Percentiles rank a stretch among this genome's conserved stretches.
Conservation (phyloP, 192 early-diverging fungal species). For the Backusella circina region DNA sequence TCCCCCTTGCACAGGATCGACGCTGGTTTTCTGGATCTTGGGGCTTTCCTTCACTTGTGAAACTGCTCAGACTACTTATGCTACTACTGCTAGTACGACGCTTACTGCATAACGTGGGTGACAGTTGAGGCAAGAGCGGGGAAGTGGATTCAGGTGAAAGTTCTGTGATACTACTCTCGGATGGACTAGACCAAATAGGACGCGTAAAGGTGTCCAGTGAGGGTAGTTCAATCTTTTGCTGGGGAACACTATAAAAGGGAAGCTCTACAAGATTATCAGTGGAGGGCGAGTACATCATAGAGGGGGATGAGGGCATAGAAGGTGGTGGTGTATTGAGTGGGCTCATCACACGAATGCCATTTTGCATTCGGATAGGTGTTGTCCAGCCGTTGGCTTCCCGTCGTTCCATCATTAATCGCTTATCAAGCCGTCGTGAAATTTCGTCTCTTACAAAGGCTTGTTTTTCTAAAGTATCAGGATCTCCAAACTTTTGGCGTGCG, state of each 20-base stretch:
- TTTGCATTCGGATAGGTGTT: not conserved
- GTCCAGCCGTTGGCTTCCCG: not conserved
- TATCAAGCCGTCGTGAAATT: slow-evolving; percentile 47
- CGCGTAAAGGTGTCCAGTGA: slow-evolving; percentile 4
- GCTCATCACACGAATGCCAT: not conserved
- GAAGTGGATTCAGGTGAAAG: slow-evolving; percentile 3
- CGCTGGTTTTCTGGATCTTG: not conserved
- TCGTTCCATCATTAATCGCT: slow-evolving; percentile 18
- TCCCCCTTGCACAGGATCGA: not conserved
- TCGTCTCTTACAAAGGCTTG: slow-evolving; percentile 65
- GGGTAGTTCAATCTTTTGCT: slow-evolving; percentile 29
- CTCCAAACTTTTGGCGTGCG: slow-evolving; percentile 59
- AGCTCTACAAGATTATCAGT: slow-evolving; percentile 9
- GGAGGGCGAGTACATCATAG: not conserved
- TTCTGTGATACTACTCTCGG: not conserved
- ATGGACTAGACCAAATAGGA: not conserved
- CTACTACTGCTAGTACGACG: slow-evolving; percentile 22
- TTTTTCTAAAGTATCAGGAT: slow-evolving; percentile 52
- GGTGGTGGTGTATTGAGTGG: slow-evolving; percentile 7
- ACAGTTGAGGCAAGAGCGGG: slow-evolving; percentile 9
- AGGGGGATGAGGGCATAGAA: not conserved
- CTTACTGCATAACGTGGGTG: slow-evolving; percentile 11
- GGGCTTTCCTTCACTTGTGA: slow-evolving; percentile 8
- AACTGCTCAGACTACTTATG: slow-evolving; percentile 13
- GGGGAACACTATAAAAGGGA: slow-evolving; percentile 26